A percentile compares a stretch with the other conserved stretches of the same genome.
Evolutionary conservation across 2,329 filamentous ascomycete species (phyloP).

Genomic region (Pestalotiopsis sp.): DNA sequence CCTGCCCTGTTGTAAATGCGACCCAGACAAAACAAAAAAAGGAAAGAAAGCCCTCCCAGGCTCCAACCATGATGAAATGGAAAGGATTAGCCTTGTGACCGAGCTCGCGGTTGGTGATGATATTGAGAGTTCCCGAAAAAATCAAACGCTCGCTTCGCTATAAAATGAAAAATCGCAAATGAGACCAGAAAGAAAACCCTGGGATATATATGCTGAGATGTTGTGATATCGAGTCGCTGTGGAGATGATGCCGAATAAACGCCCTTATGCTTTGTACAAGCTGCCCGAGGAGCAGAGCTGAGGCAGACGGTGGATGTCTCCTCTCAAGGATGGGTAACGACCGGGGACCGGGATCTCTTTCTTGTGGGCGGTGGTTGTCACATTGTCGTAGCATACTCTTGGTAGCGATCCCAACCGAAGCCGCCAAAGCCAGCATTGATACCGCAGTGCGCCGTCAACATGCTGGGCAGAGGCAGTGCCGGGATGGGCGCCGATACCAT

Average conservation of each 20-base stretch:
- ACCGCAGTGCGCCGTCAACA: conserved; percentile 83
- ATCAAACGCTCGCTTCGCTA: conserved; percentile 42
- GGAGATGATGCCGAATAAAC: conserved; percentile 36
- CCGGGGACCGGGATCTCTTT: conserved; percentile 46
- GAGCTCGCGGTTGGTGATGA: conserved; percentile 48
- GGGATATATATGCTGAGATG: conserved; percentile 21
- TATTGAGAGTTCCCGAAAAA: conserved; percentile 25
- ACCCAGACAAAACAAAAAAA: conserved; percentile 30
- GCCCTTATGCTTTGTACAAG: conserved; percentile 24
- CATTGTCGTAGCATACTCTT: conserved; percentile 84
- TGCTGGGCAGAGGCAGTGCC: conserved; percentile 79
- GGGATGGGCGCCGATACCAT: conserved; percentile 73
- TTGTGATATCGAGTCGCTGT: conserved; percentile 26
- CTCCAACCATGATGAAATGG: conserved; percentile 56
- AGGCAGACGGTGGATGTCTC: conserved; percentile 20
- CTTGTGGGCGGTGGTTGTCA: conserved; percentile 62
- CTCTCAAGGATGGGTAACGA: conserved; percentile 42
- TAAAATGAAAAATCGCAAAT: conserved; percentile 27
- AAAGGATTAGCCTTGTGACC: conserved; percentile 42
- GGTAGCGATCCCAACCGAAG: conserved; percentile 85
- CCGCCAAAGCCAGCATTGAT: conserved; percentile 72
- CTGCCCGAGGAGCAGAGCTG: background rate
- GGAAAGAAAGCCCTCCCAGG: conserved; percentile 42
- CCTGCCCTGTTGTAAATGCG: conserved; percentile 55
- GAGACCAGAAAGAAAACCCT: conserved; percentile 24